A percentile compares a stretch with the other conserved stretches of the same genome.
Conservation (phyloP, 2,329 filamentous ascomycete genomes). For the Fusarium tricinctum region DNA sequence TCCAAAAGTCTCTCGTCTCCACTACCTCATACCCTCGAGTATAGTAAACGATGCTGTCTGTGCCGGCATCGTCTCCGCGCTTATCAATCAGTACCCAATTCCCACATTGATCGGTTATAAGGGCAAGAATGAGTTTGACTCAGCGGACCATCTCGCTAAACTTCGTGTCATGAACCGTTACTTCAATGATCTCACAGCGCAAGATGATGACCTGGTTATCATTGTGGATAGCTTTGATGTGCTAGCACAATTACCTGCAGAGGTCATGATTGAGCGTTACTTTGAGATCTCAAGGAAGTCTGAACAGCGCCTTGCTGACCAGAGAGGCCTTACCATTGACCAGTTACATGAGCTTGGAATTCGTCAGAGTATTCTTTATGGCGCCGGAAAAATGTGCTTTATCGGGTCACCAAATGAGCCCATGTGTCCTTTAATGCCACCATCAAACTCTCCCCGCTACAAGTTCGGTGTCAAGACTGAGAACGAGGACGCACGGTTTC, state of each 20-base stretch:
- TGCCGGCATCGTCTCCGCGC: constrained; percentile 30
- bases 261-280: constrained; percentile 42
- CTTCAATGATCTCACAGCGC: constrained; percentile 10
- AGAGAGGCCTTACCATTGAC: constrained; percentile 32
- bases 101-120: constrained; percentile 40
- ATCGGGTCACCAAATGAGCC: constrained; percentile 22
- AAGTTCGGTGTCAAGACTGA: constrained; percentile 21
- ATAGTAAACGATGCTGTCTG: constrained; percentile 31
- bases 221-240: constrained; percentile 45
- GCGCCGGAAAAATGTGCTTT: constrained; percentile 43
- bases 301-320: constrained; percentile 40
- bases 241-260: constrained; percentile 42
- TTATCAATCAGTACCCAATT: constrained; percentile 40
- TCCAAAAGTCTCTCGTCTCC: constrained; percentile 18
- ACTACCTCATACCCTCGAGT: constrained; percentile 42
- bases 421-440: constrained; percentile 39
- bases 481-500: neutral
- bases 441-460: constrained; percentile 27
- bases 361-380: constrained; percentile 41
- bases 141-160: constrained; percentile 41
- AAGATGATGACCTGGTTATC: constrained; percentile 43
- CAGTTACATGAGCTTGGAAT: constrained; percentile 13
- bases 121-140: constrained; percentile 38
- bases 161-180: constrained; percentile 34
- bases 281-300: constrained; percentile 31